Base-by-base conservation (phyloP, 169 alveolate species). In the Plasmodium inui region DNA sequence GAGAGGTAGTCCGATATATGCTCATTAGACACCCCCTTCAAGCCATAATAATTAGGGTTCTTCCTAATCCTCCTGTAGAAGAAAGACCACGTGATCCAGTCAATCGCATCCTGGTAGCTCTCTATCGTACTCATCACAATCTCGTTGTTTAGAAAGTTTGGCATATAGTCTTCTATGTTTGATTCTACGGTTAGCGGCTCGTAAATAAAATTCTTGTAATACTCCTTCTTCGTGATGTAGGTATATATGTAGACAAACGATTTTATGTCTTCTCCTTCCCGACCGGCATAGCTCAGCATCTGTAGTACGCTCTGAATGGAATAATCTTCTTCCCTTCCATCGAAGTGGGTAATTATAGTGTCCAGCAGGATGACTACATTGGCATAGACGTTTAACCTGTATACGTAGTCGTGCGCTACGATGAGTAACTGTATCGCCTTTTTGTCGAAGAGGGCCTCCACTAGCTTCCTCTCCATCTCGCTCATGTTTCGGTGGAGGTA, bases 81-180 rank as follows among this genome's bases (percentile, higher is more conserved):
- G 95, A 99, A 98, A 26, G 99, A 98, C 99, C 99, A 99, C 32
- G 99, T 99, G 37, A 99, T 97, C 99, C 99, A 99, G 94, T 99
- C 99, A 17, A 99, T 97, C 22, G 99, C 99, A 91, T 98, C 99
- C 92, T 99, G 99, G 91, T 98, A 98, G 89, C 97, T 98, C 72
- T 98, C 99, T 72, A 99, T 97, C 41, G 98, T 98, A 76, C 98
- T 99, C 96, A 98, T 97, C 22, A 98, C 99, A 8, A 99, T 98
- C 95, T 99, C 99, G 30, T 99, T 99, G 92, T 99, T 99, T 50
- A 99, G 82, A 94, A 97, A 98, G 85, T 99, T 99, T 82, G 98
- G 99, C 55, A 99, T 90, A 76, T 98, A 95, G 88, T 97, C 97
- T 83, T 98, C 99, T 28, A 99, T 96, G 71, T 97, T 97, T 57